Base-by-base conservation (phyloP, 345 rosid genomes). In the Noccaea bulbosa region DNA sequence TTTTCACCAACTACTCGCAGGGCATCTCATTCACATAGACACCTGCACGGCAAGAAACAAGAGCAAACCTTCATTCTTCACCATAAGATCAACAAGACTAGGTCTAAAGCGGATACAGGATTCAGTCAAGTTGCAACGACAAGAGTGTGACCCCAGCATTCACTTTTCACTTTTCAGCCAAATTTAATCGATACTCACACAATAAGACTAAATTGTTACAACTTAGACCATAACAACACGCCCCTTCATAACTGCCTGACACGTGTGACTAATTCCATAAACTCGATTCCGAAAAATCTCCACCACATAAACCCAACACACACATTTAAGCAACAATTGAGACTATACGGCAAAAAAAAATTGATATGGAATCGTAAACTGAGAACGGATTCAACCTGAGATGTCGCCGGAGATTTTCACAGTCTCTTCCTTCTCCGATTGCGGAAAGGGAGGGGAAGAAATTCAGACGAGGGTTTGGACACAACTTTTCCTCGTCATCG, bases 1-100 rank as follows among this genome's bases (percentile, higher is more conserved):
- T 92, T 41, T 58, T n/a, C 62, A 65, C 67, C 16, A 65, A 3
- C 45, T 40, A 7, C 5, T 32, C 62, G 22, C 22, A 20, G 22
- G 5, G 57, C 32, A 64, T 47, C 57, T 20, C n/a, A n/a, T n/a
- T n/a, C 38, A 37, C 32, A n/a, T 41, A 24, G 40, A n/a, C 50
- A 38, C 40, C 49, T 58, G 33, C 58, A 15, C 76, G 14, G 44
- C 47, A 44, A 20, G 22, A 39, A 4, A n/a, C n/a, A n/a, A n/a
- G n/a, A n/a, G n/a, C n/a, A n/a, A n/a, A n/a, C n/a, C n/a, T n/a
- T n/a, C n/a, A n/a, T n/a, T n/a, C n/a, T n/a, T n/a, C n/a, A n/a
- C n/a, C 22, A 20, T 20, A 20, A 20, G 22, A 20, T 20, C 22
- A 20, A 20, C 22, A 20, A 20, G 22, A 20, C 12, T 1, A 35